These are phyloP conservation scores for Penicillium sp. DNA, from an alignment of 2,329 filamentous ascomycete genomes.

Conservation along the genomic window DNA sequence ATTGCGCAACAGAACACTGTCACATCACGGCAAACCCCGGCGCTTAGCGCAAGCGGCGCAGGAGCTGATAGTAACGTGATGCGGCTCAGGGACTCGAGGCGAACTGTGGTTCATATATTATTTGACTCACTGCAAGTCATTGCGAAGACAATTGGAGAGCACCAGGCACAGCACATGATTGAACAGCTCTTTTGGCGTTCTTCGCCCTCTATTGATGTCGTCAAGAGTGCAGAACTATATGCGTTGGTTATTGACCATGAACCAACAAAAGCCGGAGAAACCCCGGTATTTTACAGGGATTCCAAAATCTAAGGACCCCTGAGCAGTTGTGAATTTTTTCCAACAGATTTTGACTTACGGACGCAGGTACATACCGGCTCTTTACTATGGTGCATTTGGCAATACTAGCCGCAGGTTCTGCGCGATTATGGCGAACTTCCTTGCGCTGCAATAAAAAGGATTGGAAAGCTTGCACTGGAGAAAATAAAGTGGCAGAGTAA, in stretches of 20 bases:
- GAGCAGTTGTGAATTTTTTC: neutral
- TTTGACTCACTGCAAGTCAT: neutral
- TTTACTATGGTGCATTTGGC: conserved; percentile 31
- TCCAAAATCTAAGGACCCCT: neutral
- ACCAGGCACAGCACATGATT: too few relatives aligned
- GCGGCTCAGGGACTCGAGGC: neutral
- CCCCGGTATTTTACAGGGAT: too few relatives aligned
- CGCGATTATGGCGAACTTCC: neutral
- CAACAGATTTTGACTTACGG: neutral
- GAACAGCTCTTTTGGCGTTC: too few relatives aligned
- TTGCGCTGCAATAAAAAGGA: conserved; percentile 14
- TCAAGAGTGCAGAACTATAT: too few relatives aligned
- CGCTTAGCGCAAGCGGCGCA: conserved; percentile 7
- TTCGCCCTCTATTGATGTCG: too few relatives aligned
- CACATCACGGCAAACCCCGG: conserved; percentile 5
- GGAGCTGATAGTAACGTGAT: conserved; percentile 2
- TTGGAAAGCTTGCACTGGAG: neutral
- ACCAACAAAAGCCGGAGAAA: too few relatives aligned
- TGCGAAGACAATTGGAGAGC: too few relatives aligned
- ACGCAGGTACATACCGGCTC: conserved; percentile 8
- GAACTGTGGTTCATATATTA: too few relatives aligned
- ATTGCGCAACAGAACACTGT: conserved; percentile 11
- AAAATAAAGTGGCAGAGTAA: neutral
- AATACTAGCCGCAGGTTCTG: conserved; percentile 21
- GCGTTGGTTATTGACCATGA: too few relatives aligned